These are phyloP conservation scores for Davidsoniella neocaledoniae DNA, from an alignment of 2,329 filamentous ascomycete species.

Conservation along the genomic window DNA sequence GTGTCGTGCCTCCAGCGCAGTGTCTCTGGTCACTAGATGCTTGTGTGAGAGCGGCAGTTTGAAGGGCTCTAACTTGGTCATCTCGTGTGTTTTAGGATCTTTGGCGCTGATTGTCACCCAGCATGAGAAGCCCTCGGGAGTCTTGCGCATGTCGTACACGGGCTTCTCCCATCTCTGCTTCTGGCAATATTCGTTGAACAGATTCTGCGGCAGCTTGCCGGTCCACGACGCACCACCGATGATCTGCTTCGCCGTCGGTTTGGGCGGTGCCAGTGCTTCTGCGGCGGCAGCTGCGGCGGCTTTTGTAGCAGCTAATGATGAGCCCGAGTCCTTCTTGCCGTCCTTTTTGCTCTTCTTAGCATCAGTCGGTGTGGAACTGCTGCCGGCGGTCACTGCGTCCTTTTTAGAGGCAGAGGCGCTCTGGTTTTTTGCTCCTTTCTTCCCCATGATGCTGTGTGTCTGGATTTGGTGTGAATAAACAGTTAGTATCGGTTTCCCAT, in stretches of 20 bases:
- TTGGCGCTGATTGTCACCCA: constrained; percentile 60
- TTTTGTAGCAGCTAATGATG: constrained; percentile 7
- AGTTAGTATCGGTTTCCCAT: too few species aligned
- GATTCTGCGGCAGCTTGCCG: constrained; percentile 84
- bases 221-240: constrained; percentile 96
- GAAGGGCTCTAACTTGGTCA: constrained; percentile 61
- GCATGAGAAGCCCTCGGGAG: constrained; percentile 57
- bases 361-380: background rate
- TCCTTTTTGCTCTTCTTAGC: constrained; percentile 10
- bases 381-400: background rate
- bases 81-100: constrained; percentile 70
- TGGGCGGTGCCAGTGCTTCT: constrained; percentile 28
- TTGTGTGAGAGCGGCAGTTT: constrained; percentile 62
- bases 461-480: too few species aligned
- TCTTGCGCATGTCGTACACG: constrained; percentile 71
- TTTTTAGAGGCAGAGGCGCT: constrained; percentile 2
- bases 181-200: constrained; percentile 87
- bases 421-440: constrained; percentile 10
- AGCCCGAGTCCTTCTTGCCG: background rate
- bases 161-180: constrained; percentile 92
- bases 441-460: constrained; percentile 2
- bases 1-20: constrained; percentile 78
- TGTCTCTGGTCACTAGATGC: constrained; percentile 58
- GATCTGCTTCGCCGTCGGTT: constrained; percentile 56
- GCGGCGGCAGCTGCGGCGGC: constrained; percentile 2